Conservation (phyloP, 768 basidiomycete genomes). For the Baorangia bicolor region DNA sequence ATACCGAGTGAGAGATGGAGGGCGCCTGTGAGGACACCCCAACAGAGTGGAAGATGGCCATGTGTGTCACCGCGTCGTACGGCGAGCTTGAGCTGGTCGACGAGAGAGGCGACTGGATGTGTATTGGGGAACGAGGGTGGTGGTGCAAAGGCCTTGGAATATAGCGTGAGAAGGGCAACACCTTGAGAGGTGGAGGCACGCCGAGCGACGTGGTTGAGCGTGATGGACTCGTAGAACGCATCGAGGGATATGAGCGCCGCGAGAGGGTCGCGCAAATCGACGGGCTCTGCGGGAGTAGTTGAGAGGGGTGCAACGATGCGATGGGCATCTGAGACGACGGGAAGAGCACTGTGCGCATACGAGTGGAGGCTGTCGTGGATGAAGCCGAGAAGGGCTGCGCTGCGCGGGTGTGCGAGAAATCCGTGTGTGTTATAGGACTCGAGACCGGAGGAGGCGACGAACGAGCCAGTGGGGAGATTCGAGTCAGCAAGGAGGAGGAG, state of each 20-base stretch:
- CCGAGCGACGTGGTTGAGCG: constrained; percentile 85
- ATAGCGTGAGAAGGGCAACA: constrained; percentile 86
- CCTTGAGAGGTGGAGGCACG: constrained; percentile 92
- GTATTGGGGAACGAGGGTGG: constrained; percentile 21
- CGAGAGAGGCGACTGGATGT: constrained; percentile 33
- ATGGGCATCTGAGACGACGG: constrained; percentile 79
- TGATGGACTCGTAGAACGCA: constrained; percentile 77
- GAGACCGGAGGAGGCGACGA: constrained; percentile 91
- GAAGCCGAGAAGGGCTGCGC: constrained; percentile 48
- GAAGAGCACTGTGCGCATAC: constrained; percentile 73
- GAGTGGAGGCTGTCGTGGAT: constrained; percentile 70
- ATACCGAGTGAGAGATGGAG: constrained; percentile 72
- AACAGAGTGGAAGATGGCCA: constrained; percentile 90
- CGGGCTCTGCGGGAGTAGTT: constrained; percentile 6
- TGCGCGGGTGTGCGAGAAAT: constrained; percentile 41
- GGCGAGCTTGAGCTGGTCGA: constrained; percentile 68
- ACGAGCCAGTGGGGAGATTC: constrained; percentile 95
- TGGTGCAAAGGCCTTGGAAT: constrained; percentile 78
- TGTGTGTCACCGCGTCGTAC: constrained; percentile 62
- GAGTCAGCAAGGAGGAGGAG: constrained; percentile 84
- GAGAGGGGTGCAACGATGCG: constrained; percentile 28
- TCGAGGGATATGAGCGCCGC: constrained; percentile 58
- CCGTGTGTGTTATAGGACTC: constrained; percentile 91
- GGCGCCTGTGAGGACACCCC: constrained; percentile 81
- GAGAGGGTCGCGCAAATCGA: constrained; percentile 33